Percentiles rank a stretch among this genome's conserved stretches.
Conservation (phyloP, 2,329 filamentous ascomycete species). For the Amphichorda felina region DNA sequence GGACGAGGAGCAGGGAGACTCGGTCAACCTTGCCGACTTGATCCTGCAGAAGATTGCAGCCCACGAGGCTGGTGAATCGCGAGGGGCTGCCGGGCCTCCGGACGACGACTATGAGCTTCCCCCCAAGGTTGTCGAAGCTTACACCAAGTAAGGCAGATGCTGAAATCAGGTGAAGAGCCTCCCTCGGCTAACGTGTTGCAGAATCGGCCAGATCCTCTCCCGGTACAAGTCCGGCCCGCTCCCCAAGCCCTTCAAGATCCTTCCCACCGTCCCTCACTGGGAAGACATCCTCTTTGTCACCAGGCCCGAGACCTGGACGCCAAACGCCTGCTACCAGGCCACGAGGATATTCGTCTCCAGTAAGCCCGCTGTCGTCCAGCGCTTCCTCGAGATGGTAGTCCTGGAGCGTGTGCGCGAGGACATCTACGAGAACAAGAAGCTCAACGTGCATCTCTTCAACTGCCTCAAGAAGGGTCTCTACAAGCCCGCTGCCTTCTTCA, state of each 20-base stretch:
- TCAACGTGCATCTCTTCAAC: conserved; percentile 93
- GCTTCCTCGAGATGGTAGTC: conserved; percentile 78
- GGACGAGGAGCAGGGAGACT: conserved; percentile 33
- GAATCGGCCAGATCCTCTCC: conserved; percentile 76
- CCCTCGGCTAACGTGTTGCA: too few relatives aligned
- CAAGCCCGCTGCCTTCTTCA: conserved; percentile 94
- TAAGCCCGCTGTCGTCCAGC: conserved; percentile 67
- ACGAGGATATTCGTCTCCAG: conserved; percentile 87
- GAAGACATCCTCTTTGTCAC: conserved; percentile 78
- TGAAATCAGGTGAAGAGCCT: too few relatives aligned
- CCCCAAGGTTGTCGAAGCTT: conserved; percentile 87
- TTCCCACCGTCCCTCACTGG: conserved; percentile 86
- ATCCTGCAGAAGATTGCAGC: conserved; percentile 91
- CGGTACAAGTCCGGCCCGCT: conserved; percentile 94
- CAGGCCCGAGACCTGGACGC: conserved; percentile 61
- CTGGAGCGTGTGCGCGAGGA: conserved; percentile 87
- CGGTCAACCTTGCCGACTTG: conserved; percentile 79
- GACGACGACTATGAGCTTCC: conserved; percentile 82
- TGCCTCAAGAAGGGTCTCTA: conserved; percentile 83
- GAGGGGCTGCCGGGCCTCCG: conserved; percentile 31
- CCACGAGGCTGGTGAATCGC: conserved; percentile 60
- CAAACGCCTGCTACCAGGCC: conserved; percentile 74
- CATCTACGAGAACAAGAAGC: conserved; percentile 85
- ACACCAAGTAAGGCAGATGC: conserved; percentile 76
- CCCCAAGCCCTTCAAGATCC: conserved; percentile 94